Evolutionary conservation across 805 yeast species (phyloP), one percentile per base, ranked within the genome.

Genomic region (Metschnikowia drakensbergensis): DNA sequence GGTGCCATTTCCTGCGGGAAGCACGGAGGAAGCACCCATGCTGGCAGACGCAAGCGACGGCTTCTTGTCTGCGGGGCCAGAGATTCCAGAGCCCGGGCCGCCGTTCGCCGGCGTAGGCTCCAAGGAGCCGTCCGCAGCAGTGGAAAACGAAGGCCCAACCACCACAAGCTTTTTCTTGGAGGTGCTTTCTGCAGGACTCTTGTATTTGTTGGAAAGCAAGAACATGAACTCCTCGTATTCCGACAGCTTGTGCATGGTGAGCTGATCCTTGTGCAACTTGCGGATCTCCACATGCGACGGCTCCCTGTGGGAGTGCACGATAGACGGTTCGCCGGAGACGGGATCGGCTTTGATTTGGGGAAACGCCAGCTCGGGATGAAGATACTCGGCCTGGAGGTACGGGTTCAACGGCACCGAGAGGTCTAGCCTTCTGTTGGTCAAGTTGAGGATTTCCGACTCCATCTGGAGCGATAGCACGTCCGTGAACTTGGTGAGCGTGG

Each of bases 151-250:
- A 7, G 65, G 54, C 2, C 66, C 75, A 6, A 71, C 75, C 23
- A 68, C 66, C 36, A 71, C 70, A 55, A 73, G 66, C 49, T 65
- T 66, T 50, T 67, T 68, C 39, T 69, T 75, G 40, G 63, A 63
- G 0, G 56, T 51, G 42, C 65, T 52, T 28, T 73, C 76, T 42
- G 69, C 74, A 25, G 69, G 62, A 42, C 63, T 64, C 49, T 66
- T 71, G 51, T 69, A 64, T 50, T 68, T 71, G 50, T 66, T 67
- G 3, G 76, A 70, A 34, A 73, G 62, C 42, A 73, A 60, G 47
- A 72, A 64, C 98, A 92, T 92, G 62, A 90, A 73, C 61, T 88
- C 96, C 65, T 94, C 98, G 68, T 87, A 89, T 54, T 89, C 95
- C 3, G 73, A 66, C 1, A 91, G 82, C 57, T 86, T 86, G 62